Evolutionary conservation across 129 eudicot genomes (phyloP), one percentile per base, ranked within the genome.

Genomic region (Escallonia herrerae): DNA sequence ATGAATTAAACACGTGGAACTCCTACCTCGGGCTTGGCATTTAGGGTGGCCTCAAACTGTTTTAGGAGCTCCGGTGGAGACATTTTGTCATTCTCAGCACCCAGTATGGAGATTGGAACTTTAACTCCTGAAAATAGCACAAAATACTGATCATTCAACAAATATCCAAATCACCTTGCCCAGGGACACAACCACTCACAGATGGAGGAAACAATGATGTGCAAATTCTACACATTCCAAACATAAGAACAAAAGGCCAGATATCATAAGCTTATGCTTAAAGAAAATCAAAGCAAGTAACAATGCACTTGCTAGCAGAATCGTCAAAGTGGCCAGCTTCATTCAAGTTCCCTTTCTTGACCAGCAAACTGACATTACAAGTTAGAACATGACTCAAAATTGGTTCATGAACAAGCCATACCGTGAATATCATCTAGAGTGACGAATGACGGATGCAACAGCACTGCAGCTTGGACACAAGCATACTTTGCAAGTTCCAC

Each of bases 11-110:
- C 33, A 22, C 0, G 1, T 22, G 33, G 33, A 22, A 22, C 5
- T 15, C 41, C 43, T 76, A 89, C 90, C 84, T 85, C 87, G 50
- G 87, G 80, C 70, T 82, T 89, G 38, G 78, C 81, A 64, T 85
- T 67, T 57, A 89, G 78, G 12, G 82, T 76, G 56, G 51, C 78
- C 72, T 83, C 91, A 73, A 83, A 86, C 70, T 81, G 71, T 62
- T 83, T 86, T 70, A 90, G 51, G 12, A 86, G 71, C 67, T 77
- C 91, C 5, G 95, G 97, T 69, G 97, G 97, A 56, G 85, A 81
- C n/a, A 58, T 52, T 0, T 68, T 67, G 75, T 90, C 97, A 14
- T 45, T 67, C 76, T 90, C 97, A 60, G 91, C 97, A 65, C 89
- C 97, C 54, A 90, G 87, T 57, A 90, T 37, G 8, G 89, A 76